Evolutionary conservation across 116 monocot genomes (phyloP).

Genomic region (Trichopus zeylanicus): DNA sequence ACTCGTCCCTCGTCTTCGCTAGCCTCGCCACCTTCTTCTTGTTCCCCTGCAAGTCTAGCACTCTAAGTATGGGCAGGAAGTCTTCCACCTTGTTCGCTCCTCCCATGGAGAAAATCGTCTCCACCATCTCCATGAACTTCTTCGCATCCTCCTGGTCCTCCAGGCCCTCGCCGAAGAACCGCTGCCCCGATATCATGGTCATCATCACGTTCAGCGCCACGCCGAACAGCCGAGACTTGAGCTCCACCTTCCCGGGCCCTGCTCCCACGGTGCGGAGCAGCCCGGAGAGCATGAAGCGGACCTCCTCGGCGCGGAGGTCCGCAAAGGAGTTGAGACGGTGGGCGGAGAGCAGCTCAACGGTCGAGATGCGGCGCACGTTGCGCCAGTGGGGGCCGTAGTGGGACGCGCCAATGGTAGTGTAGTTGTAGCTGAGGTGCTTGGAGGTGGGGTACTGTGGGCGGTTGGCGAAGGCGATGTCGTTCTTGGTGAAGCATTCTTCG

Average conservation of each 20-base stretch:
- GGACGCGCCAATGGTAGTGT: constrained; percentile 1
- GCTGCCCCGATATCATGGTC: not conserved
- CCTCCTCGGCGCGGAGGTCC: constrained; percentile 1
- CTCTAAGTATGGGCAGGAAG: not conserved
- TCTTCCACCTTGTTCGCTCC: constrained; percentile 9
- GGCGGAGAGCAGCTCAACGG: constrained; percentile 7
- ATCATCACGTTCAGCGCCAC: not conserved
- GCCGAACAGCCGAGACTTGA: not conserved
- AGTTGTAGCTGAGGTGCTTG: not conserved
- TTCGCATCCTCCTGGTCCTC: not conserved
- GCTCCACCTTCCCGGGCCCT: not conserved
- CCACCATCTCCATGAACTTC: constrained; percentile 1
- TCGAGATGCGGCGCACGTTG: constrained; percentile 6
- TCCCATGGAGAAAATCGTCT: constrained; percentile 17
- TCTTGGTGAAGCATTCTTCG: constrained; percentile 21
- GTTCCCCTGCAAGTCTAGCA: not conserved
- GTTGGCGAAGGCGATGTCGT: constrained; percentile 22
- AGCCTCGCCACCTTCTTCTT: constrained; percentile 4
- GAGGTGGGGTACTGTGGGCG: constrained; percentile 1
- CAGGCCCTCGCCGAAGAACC: not conserved
- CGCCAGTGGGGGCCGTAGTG: constrained; percentile 16
- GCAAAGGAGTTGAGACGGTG: not conserved
- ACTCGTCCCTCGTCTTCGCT: constrained; percentile 1
- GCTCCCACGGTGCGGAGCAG: not conserved
- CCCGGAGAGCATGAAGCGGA: not conserved